Evolutionary conservation across 768 basidiomycete species (phyloP), one percentile per base, ranked within the genome.

Genomic region (Tricholoma flavovirens): DNA sequence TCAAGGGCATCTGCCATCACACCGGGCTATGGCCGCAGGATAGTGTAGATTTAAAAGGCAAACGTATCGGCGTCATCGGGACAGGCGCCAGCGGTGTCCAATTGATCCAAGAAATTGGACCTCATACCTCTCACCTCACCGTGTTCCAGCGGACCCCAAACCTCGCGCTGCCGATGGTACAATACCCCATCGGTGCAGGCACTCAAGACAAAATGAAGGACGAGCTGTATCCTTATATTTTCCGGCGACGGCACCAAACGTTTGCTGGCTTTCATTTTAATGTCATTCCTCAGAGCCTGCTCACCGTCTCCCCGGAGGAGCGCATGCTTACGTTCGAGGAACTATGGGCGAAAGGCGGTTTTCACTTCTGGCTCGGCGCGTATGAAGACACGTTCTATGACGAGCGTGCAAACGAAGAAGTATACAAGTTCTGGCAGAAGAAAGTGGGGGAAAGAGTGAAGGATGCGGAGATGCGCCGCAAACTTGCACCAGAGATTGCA

Each of bases 131-230:
- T 1, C 61, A 66, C 45, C 59, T 69, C 29, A 65, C 65, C 7
- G 65, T 67, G 17, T 69, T 67, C 60, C 68, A 69, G 51, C 66
- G 68, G 6, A 67, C 66, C 5, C 64, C 66, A 0, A 66, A 67
- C 21, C 52, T 64, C n/a, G 62, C 66, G 1, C 24, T 68, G 22
- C 60, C 66, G 1, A 63, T 68, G 66, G 40, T 40, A 5, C 62
- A 67, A 49, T 40, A 51, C 12, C 56, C 60, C 50, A n/a, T 65
- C 8, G 56, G 56, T 26, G 49, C 6, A 11, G 56, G 51, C 21
- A 49, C 43, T 24, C 61, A 64, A 30, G 56, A 59, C 6, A 53
- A 50, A 51, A 60, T 60, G 58, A 63, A 61, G 46, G 35, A 60
- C 14, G 57, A 58, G n/a, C 19, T 64, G 22, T 62, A 63, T 30